These are phyloP conservation scores for Bipolaris oryzae DNA, from an alignment of 2,329 filamentous ascomycete genomes.

Conservation along the genomic window DNA sequence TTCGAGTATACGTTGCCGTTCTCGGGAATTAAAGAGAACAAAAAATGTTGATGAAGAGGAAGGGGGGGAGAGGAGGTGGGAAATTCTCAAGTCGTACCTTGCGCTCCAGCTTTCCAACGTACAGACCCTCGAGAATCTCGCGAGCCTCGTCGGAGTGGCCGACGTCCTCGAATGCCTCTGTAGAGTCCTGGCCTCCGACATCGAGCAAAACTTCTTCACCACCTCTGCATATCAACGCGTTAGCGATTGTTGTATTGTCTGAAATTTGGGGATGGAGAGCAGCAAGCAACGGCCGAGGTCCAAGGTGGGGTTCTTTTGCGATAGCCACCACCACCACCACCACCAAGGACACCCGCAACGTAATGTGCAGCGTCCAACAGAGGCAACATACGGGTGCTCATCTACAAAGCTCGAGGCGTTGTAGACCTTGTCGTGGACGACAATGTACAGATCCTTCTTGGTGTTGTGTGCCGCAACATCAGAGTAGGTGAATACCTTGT, in stretches of 20 bases:
- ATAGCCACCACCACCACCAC: too few relatives aligned
- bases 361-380: neutral
- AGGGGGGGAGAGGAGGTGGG: neutral
- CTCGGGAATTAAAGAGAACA: neutral
- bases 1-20: neutral
- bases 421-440: constrained; percentile 98
- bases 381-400: constrained; percentile 81
- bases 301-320: constrained; percentile 1
- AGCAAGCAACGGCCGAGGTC: neutral
- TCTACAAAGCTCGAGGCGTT: constrained; percentile 87
- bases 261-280: neutral
- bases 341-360: neutral
- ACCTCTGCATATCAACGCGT: constrained; percentile 66
- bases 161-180: constrained; percentile 98
- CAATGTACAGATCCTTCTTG: constrained; percentile 91
- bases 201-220: constrained; percentile 98
- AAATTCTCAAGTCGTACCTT: constrained; percentile 32
- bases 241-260: constrained; percentile 12
- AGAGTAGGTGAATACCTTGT: constrained; percentile 50
- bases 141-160: constrained; percentile 98
- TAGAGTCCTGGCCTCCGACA: constrained; percentile 92
- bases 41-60: neutral
- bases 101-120: constrained; percentile 48
- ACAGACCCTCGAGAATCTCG: constrained; percentile 74
- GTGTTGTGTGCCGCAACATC: constrained; percentile 49